Evolutionary conservation across 805 yeast genomes (phyloP).

Genomic region (Ogataea naganishii): DNA sequence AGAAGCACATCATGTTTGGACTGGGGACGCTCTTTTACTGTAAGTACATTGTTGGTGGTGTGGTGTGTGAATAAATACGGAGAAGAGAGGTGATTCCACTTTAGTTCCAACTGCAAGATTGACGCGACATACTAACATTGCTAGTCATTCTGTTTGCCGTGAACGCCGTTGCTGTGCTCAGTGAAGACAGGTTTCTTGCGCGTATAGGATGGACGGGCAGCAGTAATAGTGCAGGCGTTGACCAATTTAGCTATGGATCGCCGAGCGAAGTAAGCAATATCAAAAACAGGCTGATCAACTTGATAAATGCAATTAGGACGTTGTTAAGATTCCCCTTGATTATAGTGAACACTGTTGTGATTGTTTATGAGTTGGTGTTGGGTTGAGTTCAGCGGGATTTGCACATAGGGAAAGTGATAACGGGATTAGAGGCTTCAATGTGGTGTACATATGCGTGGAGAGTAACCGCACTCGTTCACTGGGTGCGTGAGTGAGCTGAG

Average conservation of each 20-base stretch:
- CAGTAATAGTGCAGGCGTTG: conserved; percentile 9
- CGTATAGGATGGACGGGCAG: conserved; percentile 32
- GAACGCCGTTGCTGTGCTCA: conserved; percentile 49
- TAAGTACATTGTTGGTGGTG: conserved; percentile 11
- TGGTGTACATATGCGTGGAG: no score
- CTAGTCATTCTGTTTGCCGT: conserved; percentile 38
- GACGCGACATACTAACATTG: conserved; percentile 8
- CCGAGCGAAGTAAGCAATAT: conserved; percentile 14
- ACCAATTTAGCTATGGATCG: conserved; percentile 11
- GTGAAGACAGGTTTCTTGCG: conserved; percentile 51
- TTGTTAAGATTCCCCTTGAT: conserved; percentile 50
- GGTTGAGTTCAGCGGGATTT: conserved; percentile 33
- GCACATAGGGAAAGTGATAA: no score
- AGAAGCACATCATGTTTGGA: conserved; percentile 53
- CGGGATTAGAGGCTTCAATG: neutral
- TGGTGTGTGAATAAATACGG: conserved; percentile 4
- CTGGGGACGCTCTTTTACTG: conserved; percentile 44
- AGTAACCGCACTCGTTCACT: no score
- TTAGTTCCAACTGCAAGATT: conserved; percentile 1
- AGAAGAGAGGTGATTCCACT: conserved; percentile 4
- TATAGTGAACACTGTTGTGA: conserved; percentile 38
- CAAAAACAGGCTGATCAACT: conserved; percentile 41
- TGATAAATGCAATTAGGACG: conserved; percentile 52
- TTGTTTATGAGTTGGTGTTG: conserved; percentile 42
- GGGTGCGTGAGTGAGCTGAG: no score